Evolutionary conservation across 768 basidiomycete genomes (phyloP).

Genomic region (Paxillus ammoniavirescens): DNA sequence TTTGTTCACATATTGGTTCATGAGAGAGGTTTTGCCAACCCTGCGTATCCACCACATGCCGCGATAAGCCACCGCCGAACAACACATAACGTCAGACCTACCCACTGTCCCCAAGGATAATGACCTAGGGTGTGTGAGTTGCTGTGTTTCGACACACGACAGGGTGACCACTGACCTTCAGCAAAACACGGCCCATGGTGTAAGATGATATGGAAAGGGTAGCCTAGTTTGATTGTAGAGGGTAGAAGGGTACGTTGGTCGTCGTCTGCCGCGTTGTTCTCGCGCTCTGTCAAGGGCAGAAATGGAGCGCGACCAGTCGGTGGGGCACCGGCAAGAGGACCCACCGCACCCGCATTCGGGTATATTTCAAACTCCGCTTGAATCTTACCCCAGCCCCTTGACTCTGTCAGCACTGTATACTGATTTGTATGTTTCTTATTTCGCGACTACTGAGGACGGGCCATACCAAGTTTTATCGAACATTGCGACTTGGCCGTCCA

Average conservation of each 20-base stretch:
- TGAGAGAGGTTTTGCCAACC: constrained; percentile 98
- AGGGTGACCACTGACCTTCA: constrained; percentile 58
- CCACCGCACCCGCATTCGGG: constrained; percentile 14
- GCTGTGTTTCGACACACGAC: background rate
- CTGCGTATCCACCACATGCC: constrained; percentile 37
- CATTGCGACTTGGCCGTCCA: constrained; percentile 2
- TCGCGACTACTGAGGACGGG: background rate
- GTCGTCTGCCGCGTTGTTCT: constrained; percentile 10
- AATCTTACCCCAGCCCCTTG: constrained; percentile 8
- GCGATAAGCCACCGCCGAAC: constrained; percentile 9
- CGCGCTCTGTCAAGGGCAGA: constrained; percentile 8
- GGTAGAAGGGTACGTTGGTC: background rate
- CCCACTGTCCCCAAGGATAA: constrained; percentile 98
- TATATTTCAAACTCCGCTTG: constrained; percentile 24
- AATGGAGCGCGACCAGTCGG: constrained; percentile 11
- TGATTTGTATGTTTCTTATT: background rate
- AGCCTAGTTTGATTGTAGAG: background rate
- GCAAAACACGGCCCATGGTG: constrained; percentile 79
- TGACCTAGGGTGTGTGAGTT: constrained; percentile 60
- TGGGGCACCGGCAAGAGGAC: constrained; percentile 18
- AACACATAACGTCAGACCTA: constrained; percentile 39
- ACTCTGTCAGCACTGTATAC: background rate
- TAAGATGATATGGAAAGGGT: background rate
- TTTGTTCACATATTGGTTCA: constrained; percentile 99
- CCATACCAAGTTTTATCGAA: background rate